phyloP scores from a whole-genome alignment of 306 rosid genomes.

The Notholithocarpus densiflorus region DNA sequence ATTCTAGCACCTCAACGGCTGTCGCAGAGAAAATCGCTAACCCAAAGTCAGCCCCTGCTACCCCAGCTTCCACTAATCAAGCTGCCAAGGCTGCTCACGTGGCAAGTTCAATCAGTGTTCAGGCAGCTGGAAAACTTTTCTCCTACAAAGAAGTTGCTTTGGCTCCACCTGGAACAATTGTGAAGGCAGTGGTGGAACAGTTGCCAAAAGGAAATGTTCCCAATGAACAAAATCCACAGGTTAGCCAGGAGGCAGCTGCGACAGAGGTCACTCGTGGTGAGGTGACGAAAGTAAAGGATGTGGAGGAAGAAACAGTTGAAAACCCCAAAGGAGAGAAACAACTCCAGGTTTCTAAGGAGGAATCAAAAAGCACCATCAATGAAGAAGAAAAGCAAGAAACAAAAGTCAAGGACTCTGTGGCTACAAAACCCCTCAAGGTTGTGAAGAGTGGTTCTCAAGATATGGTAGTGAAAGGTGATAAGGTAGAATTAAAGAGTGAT shows the following conservation, averaged over 20 bases:
- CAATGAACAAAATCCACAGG: constrained; percentile 39
- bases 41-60: constrained; percentile 71
- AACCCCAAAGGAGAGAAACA: constrained; percentile 32
- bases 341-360: constrained; percentile 24
- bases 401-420: constrained; percentile 25
- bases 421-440: constrained; percentile 27
- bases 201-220: constrained; percentile 47
- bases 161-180: constrained; percentile 97
- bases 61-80: constrained; percentile 58
- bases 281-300: constrained; percentile 29
- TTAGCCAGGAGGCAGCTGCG: constrained; percentile 29
- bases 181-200: constrained; percentile 83
- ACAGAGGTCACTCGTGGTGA: constrained; percentile 36
- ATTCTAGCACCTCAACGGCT: constrained; percentile 31
- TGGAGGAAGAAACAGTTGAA: constrained; percentile 30
- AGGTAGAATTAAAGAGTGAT: constrained; percentile 26
- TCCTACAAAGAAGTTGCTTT: constrained; percentile 98
- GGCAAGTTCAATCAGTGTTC: constrained; percentile 49
- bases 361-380: constrained; percentile 12
- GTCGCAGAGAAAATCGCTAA: constrained; percentile 50
- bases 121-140: constrained; percentile 75
- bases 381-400: constrained; percentile 24
- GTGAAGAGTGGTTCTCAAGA: constrained; percentile 29
- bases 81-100: constrained; percentile 47
- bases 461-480: constrained; percentile 32